Base-by-base conservation (phyloP, 192 early-diverging fungal genomes). In the Helicostylum pulchrum region DNA sequence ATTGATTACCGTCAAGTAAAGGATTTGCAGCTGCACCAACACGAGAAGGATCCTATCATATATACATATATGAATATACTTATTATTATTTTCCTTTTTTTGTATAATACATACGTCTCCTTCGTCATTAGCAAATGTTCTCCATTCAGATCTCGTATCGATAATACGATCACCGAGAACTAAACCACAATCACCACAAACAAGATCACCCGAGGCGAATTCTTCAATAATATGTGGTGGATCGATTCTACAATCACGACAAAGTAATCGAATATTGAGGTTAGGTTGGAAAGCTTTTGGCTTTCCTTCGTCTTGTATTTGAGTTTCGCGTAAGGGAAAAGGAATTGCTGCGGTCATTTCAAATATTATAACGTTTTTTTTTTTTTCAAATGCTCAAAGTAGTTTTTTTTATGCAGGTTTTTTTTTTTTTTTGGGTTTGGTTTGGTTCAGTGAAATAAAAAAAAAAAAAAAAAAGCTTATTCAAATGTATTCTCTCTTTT, bases 141-240 rank as follows among this genome's bases (percentile, higher is more conserved):
- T 88, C 97, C 97, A 99, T 74, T 99, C 97, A 10, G 91, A 94
- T 9, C 95, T 87, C 30, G 96, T 94, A 70, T 93, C 93, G 62
- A 95, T 94, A 65, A 97, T 86, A 10, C 94, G 81, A 68, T 95
- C 87, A 14, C 90, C 91, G 2, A 97, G 80, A 4, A 92, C 88
- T 5, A 93, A 63, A n/a, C 93, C 94, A 76, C 96, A 99, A 74
- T 90, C 88, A 10, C 89, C 92, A 77, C 96, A 99, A 30, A 99
- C 82, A 43, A 95, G 66, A 68, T 97, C 96, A 5, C 91, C 94
- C 48, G 85, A 84, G 0, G 87, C 79, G 74, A 97, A 96, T 69
- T 95, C 92, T 71, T 97, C 95, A 32, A 97, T 79, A 54, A 99
- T 86, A 62, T 93, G 91, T 19, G 92, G 93, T 26, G 87, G 78